phyloP scores from a whole-genome alignment of 805 yeast genomes.

The Wickerhamomyces mucosus region DNA sequence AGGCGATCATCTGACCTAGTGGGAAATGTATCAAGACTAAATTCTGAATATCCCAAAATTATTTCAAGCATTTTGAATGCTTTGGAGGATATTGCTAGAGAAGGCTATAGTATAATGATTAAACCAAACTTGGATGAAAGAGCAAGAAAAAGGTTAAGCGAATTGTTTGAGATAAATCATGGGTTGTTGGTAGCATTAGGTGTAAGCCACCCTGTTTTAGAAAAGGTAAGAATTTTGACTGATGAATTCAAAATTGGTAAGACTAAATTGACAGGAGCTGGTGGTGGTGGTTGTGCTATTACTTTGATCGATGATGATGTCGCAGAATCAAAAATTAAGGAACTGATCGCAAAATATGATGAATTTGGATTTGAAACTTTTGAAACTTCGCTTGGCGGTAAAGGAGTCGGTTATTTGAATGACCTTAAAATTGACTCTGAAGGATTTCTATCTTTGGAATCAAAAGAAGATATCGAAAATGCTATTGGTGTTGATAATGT shows the following conservation, averaged over 20 bases:
- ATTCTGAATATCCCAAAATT: constrained; percentile 43
- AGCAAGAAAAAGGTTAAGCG: constrained; percentile 35
- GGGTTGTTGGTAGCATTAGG: constrained; percentile 80
- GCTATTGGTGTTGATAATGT: constrained; percentile 34
- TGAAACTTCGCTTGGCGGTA: constrained; percentile 79
- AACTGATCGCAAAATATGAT: constrained; percentile 28
- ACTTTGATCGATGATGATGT: constrained; percentile 50
- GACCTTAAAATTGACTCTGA: constrained; percentile 19
- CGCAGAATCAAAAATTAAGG: constrained; percentile 22
- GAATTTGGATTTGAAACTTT: constrained; percentile 60
- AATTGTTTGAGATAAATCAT: constrained; percentile 74
- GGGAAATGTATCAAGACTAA: constrained; percentile 55
- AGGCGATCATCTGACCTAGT: constrained; percentile 82
- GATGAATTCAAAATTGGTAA: constrained; percentile 63
- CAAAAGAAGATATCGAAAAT: constrained; percentile 38
- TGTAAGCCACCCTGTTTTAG: constrained; percentile 90
- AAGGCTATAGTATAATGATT: constrained; percentile 60
- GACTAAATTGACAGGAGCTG: constrained; percentile 96
- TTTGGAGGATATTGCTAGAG: constrained; percentile 63
- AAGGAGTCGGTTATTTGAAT: constrained; percentile 60
- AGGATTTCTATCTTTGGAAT: constrained; percentile 27
- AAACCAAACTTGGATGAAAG: constrained; percentile 37
- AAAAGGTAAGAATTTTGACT: constrained; percentile 56
- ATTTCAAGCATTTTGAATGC: constrained; percentile 56
- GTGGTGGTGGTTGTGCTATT: constrained; percentile 98